Evolutionary conservation across 108 stramenopile genomes (phyloP).

Genomic region (Epithemia pelagica): DNA sequence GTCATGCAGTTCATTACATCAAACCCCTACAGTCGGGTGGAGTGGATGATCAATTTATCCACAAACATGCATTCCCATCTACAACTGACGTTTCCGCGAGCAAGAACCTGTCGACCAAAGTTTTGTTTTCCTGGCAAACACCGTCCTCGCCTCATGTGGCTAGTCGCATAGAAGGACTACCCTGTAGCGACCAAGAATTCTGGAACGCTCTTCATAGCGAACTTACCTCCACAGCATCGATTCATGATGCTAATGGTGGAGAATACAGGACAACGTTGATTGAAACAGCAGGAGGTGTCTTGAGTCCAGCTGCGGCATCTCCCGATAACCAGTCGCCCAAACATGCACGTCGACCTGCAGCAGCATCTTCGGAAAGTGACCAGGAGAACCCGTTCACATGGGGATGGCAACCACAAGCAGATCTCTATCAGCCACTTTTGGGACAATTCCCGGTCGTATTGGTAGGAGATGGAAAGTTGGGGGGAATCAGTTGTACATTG

Average conservation of each 20-base stretch:
- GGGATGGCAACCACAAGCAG: slow-evolving; percentile 93
- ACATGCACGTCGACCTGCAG: slow-evolving; percentile 13
- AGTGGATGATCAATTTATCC: slow-evolving; percentile 64
- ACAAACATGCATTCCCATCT: slow-evolving; percentile 15
- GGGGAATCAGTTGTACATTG: slow-evolving; percentile 90
- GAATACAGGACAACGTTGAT: slow-evolving; percentile 28
- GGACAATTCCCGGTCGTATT: slow-evolving; percentile 62
- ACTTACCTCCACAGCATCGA: too few species aligned
- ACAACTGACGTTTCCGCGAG: background rate
- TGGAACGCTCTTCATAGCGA: slow-evolving; percentile 33
- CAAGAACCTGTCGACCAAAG: slow-evolving; percentile 22
- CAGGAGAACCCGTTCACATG: slow-evolving; percentile 24
- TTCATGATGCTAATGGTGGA: slow-evolving; percentile 2
- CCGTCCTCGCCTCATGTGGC: slow-evolving; percentile 89
- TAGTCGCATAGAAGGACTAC: slow-evolving; percentile 56
- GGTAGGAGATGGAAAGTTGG: slow-evolving; percentile 89
- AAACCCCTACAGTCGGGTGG: slow-evolving; percentile 94
- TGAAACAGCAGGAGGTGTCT: slow-evolving; percentile 83
- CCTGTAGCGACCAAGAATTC: slow-evolving; percentile 67
- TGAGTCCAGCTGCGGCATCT: slow-evolving; percentile 79
- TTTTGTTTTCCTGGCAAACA: slow-evolving; percentile 83
- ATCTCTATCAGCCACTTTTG: slow-evolving; percentile 66
- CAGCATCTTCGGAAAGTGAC: background rate
- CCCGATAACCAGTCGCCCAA: slow-evolving; percentile 41
- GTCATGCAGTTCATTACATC: slow-evolving; percentile 56